Evolutionary conservation across 352 stramenopile genomes (phyloP).

Genomic region (Pythium rishiriense): DNA sequence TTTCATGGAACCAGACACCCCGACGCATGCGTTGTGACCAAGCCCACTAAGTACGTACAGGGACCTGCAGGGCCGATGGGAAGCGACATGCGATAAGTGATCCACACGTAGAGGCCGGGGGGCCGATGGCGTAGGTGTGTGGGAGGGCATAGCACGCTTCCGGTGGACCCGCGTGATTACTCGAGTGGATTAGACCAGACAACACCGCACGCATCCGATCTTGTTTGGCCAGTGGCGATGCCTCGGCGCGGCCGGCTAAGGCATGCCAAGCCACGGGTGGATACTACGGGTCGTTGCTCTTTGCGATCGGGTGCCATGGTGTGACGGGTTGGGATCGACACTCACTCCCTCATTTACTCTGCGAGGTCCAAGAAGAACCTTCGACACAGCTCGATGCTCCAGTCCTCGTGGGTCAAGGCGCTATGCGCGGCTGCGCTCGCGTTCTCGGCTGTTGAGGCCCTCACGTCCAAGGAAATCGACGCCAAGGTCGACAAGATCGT

Average conservation of each 20-base stretch:
- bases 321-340: too few species aligned
- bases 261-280: too few species aligned
- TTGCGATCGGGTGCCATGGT: too few species aligned
- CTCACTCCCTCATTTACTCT: too few species aligned
- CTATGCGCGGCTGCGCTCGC: constrained; percentile 35
- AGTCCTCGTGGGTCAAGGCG: constrained; percentile 31
- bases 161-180: not conserved
- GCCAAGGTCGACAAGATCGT: constrained; percentile 43
- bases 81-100: not conserved
- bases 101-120: too few species aligned
- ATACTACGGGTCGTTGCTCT: too few species aligned
- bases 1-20: not conserved
- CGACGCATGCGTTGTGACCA: not conserved
- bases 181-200: not conserved
- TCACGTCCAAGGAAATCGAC: constrained; percentile 1
- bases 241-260: too few species aligned
- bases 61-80: not conserved
- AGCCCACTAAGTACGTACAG: too few species aligned
- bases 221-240: too few species aligned
- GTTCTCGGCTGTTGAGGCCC: constrained; percentile 1
- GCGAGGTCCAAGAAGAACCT: constrained; percentile 5
- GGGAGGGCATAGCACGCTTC: not conserved
- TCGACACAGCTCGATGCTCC: constrained; percentile 39
- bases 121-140: too few species aligned
- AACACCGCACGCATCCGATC: too few species aligned